A percentile compares a stretch with the other conserved stretches of the same genome.
phyloP scores from a whole-genome alignment of 108 stramenopile genomes.

The Skeletonema grethae region DNA sequence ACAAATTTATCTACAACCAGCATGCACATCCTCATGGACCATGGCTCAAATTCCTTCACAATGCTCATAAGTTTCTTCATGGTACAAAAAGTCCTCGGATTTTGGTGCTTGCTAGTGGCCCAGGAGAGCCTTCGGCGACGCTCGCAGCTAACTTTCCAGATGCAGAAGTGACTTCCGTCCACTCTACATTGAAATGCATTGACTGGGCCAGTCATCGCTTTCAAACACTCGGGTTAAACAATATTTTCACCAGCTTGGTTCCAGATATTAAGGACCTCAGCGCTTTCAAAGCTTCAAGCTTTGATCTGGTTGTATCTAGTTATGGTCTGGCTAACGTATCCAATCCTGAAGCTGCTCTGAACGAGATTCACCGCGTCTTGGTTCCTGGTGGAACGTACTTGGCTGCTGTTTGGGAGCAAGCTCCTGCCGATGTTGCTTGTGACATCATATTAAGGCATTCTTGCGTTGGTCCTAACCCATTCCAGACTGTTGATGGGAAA shows the following conservation, averaged over 20 bases:
- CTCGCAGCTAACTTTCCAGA: slow-evolving; percentile 25
- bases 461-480: slow-evolving; percentile 25
- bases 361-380: slow-evolving; percentile 46
- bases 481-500: slow-evolving; percentile 14
- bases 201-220: slow-evolving; percentile 34
- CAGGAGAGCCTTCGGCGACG: slow-evolving; percentile 35
- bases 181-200: slow-evolving; percentile 27
- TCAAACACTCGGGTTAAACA: slow-evolving; percentile 15
- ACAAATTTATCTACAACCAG: slow-evolving; percentile 29
- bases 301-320: slow-evolving; percentile 47
- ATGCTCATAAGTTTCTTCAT: slow-evolving; percentile 21
- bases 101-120: slow-evolving; percentile 36
- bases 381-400: slow-evolving; percentile 49
- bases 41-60: slow-evolving; percentile 28
- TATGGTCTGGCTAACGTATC: slow-evolving; percentile 37
- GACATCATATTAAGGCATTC: slow-evolving; percentile 42
- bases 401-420: slow-evolving; percentile 43
- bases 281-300: slow-evolving; percentile 31
- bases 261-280: slow-evolving; percentile 34
- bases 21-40: slow-evolving; percentile 41
- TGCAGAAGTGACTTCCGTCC: slow-evolving; percentile 36
- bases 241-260: slow-evolving; percentile 28
- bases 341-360: slow-evolving; percentile 32
- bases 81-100: slow-evolving; percentile 25
- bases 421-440: slow-evolving; percentile 30